Percentiles rank a stretch among this genome's conserved stretches.
Evolutionary conservation across 208 protist species (phyloP).

Genomic region (Leptomonas pyrrhocoris): DNA sequence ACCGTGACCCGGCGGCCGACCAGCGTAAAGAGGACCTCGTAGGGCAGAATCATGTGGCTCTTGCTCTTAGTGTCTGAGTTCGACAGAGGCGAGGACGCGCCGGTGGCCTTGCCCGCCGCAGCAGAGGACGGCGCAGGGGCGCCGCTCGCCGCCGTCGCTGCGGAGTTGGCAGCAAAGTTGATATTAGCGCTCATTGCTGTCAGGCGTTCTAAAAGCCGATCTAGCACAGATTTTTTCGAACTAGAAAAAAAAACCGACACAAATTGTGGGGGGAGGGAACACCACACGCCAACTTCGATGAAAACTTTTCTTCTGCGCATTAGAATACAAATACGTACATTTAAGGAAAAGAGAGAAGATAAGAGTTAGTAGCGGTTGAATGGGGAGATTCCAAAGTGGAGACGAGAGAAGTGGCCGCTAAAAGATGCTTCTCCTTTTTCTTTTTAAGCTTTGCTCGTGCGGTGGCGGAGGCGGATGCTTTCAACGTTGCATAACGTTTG

Average conservation of each 20-base stretch:
- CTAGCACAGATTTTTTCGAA: too few relatives aligned
- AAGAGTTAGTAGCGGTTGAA: too few relatives aligned
- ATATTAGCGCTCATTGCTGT: conserved; percentile 38
- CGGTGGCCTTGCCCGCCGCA: not conserved
- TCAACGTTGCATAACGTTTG: too few relatives aligned
- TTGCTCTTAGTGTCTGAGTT: conserved; percentile 13
- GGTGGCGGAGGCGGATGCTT: too few relatives aligned
- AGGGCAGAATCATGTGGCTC: conserved; percentile 63
- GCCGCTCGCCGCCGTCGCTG: not conserved
- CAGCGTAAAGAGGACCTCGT: conserved; percentile 72
- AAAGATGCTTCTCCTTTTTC: too few relatives aligned
- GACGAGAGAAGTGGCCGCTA: too few relatives aligned
- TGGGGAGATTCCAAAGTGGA: too few relatives aligned
- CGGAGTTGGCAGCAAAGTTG: conserved; percentile 20
- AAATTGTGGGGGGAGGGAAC: not conserved
- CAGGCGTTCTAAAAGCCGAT: not conserved
- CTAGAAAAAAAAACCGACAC: not conserved
- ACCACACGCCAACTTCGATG: too few relatives aligned
- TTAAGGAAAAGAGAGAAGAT: too few relatives aligned
- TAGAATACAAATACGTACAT: too few relatives aligned
- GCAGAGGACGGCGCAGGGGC: conserved; percentile 3
- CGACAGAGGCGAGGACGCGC: not conserved
- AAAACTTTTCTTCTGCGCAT: too few relatives aligned
- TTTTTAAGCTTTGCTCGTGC: too few relatives aligned
- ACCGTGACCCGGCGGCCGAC: conserved; percentile 74